Base-by-base conservation (phyloP, 805 yeast genomes). In the Lachancea waltii region DNA sequence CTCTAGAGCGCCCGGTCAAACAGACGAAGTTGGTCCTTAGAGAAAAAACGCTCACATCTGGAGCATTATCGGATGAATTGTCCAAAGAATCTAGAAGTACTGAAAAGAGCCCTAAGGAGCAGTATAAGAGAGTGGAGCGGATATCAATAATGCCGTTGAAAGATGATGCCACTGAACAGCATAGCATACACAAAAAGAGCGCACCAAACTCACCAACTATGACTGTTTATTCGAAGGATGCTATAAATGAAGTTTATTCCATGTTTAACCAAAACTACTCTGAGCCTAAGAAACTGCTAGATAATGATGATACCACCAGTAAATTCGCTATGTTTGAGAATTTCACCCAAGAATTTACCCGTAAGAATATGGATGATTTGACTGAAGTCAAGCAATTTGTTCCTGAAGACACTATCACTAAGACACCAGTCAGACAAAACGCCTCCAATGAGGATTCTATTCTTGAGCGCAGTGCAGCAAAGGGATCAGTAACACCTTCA, bases 141-240 rank as follows among this genome's bases (percentile, higher is more conserved):
- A 66, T 72, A 6, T 60, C 70, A 27, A 64, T 67, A 3, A 54
- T 72, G 23, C 79, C 78, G 1, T 51, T 73, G 30, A 66, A 69
- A 38, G 73, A 68, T 48, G 61, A 51, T 27, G 14, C 37, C 9
- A 19, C 22, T 15, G 24, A 19, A 8, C 29, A 26, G 10, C 9
- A 19, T 18, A 20, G 18, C n/a, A 50, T 42, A 13, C 51, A 36
- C 34, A 21, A 34, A 11, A 17, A 3, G 28, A 29, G 51, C 30
- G 50, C 56, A 21, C 72, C 76, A 3, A 64, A 68, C 10, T 81
- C 94, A 0, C 95, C 94, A 1, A 86, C 95, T 0, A 71, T 82
- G 46, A 87, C 96, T 0, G 63, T 80, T 52, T 81, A 72, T 53
- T 81, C 95, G 0, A 76, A 77, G 35, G 76, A 78, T 50, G 90